Evolutionary conservation across 2,329 filamentous ascomycete species (phyloP).

Genomic region (Hypoxylon sp.): DNA sequence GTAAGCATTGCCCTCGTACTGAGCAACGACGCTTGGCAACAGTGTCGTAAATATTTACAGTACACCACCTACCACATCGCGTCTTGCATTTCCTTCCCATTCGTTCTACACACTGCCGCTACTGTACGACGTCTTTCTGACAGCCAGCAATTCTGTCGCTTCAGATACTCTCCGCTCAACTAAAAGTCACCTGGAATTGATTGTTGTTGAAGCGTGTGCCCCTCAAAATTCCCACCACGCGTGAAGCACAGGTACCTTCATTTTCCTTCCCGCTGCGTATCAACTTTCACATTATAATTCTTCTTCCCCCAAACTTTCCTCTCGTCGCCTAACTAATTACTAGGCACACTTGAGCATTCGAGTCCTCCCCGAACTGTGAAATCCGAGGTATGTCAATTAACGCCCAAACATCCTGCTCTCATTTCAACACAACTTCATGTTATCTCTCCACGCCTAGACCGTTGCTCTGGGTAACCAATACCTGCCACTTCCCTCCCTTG

Average conservation of each 20-base stretch:
- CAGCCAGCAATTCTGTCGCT: not conserved
- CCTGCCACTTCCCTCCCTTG: not conserved
- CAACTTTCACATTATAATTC: not conserved
- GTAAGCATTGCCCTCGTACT: not conserved
- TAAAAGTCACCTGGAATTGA: not conserved
- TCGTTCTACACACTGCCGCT: too few relatives aligned
- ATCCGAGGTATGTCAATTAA: not conserved
- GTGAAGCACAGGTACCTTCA: not conserved
- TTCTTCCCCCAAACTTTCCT: not conserved
- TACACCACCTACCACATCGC: too few relatives aligned
- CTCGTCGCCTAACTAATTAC: not conserved
- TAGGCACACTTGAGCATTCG: not conserved
- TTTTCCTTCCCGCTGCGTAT: not conserved
- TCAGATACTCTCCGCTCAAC: not conserved
- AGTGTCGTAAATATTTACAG: not conserved
- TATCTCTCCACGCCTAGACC: not conserved
- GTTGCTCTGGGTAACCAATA: not conserved
- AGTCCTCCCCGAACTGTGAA: not conserved
- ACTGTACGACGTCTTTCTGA: too few relatives aligned
- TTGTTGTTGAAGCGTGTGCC: not conserved
- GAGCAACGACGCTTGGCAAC: not conserved
- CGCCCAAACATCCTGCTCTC: not conserved
- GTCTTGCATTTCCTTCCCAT: too few relatives aligned
- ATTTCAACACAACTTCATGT: not conserved
- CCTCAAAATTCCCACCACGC: not conserved